Evolutionary conservation across 305 asterid genomes (phyloP), one percentile per base, ranked within the genome.

Genomic region (Solanum aculeatissimum): DNA sequence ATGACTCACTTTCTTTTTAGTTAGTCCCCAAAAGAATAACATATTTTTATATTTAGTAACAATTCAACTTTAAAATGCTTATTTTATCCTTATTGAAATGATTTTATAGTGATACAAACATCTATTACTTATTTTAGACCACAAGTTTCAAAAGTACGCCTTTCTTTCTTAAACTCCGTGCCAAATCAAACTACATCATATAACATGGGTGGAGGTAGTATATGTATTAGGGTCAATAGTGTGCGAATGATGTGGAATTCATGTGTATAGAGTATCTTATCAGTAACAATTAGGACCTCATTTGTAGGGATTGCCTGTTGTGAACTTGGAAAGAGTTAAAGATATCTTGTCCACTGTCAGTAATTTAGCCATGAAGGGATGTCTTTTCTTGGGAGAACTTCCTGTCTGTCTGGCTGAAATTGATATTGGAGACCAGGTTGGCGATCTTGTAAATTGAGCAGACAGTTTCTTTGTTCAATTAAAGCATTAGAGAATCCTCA

Each of bases 361-460:
- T 89, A 93, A 89, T 89, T 88, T 93, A 84, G 93, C 97, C 80
- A 87, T 87, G 91, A 95, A 95, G 87, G 98, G 96, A 86, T 88
- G 93, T 47, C 85, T 89, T 53, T 81, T 96, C 81, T 42, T 92
- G 16, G 99, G 99, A 42, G 99, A 96, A 90, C 35, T 96, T 79
- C 98, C 98, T 74, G 81, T 86, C 80, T 91, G 91, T 88, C 83
- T 92, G 87, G 91, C 87, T 78, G 97, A 89, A 85, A 86, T 92
- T 86, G 93, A 93, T 84, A 84, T 71, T 29, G 89, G 86, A 83
- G 53, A 35, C 84, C 88, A 91, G 91, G 98, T 94, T 70, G 84
- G 91, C 80, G 47, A 35, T 57, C 85, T 12, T 60, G 60, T 80
- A 80, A 38, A 69, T 77, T 4, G 68, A 62, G 11, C 66, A 54